phyloP scores from a whole-genome alignment of 306 rosid species.

The Arachis hypogaea region DNA sequence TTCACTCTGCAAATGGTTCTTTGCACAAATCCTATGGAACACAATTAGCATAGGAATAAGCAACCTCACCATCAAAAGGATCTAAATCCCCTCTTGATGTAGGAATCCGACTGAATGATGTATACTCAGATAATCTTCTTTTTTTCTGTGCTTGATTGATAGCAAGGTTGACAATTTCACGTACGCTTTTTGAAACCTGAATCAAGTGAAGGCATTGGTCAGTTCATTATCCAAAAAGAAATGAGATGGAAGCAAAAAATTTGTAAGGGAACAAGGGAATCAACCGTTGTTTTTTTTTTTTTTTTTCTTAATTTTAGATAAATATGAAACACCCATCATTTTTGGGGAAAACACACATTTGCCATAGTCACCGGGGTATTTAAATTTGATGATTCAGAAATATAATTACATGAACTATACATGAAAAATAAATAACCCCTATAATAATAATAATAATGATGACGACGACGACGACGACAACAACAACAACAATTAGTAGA shows the following conservation, averaged over 20 bases:
- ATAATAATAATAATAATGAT: neutral
- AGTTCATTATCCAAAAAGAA: constrained; percentile 14
- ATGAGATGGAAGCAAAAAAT: neutral
- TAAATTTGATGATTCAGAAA: neutral
- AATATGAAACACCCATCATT: too few species aligned
- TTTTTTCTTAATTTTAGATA: constrained; percentile 8
- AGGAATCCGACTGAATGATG: constrained; percentile 61
- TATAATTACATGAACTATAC: neutral
- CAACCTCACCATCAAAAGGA: constrained; percentile 65
- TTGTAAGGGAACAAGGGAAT: neutral
- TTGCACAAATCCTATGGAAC: constrained; percentile 2
- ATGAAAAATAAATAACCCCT: neutral
- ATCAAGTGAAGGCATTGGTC: constrained; percentile 14
- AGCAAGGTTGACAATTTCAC: constrained; percentile 75
- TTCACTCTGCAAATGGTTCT: constrained; percentile 15
- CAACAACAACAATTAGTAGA: neutral
- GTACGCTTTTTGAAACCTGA: constrained; percentile 71
- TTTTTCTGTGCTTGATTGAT: constrained; percentile 74
- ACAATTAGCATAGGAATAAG: constrained; percentile 5
- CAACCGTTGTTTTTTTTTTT: constrained; percentile 21
- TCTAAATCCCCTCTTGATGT: constrained; percentile 66
- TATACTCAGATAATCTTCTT: constrained; percentile 60
- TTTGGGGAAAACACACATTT: too few species aligned
- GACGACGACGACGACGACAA: too few species aligned
- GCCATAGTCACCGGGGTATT: neutral